Evolutionary conservation across 257 asterid species (phyloP), one percentile per base, ranked within the genome.

Genomic region (Scutellaria galericulata): DNA sequence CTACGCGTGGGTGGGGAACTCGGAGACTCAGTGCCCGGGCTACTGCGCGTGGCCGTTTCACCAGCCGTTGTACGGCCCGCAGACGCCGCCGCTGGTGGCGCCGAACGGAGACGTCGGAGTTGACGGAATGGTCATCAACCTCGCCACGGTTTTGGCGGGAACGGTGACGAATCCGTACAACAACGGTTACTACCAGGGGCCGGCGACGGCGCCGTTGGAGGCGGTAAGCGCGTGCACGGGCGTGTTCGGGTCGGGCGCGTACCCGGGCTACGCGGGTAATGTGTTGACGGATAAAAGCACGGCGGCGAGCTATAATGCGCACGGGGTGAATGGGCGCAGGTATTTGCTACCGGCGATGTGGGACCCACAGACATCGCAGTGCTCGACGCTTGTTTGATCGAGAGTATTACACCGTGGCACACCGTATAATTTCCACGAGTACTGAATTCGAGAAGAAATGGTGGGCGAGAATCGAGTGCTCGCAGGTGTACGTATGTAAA

Each of bases 21-120:
- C 97, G 50, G 96, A 79, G 72, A 79, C 72, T 9, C 90, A 80
- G 82, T 90, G 96, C 40, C 85, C 96, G 0, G 97, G 97, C 0
- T 84, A 86, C 79, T 90, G 96, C 53, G 92, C 96, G 0, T 87
- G 92, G 96, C 96, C 96, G 55, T 90, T 87, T 65, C 88, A 86
- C 70, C 91, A 85, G 77, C 97, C 97, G n/a, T 3, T 80, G 10
- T 88, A 86, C 87, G 95, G 95, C n/a, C 97, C 97, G 5, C 97
- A 90, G 77, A 39, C 83, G 1, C 85, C 90, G 70, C 90, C 97
- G 57, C 73, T 90, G 0, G 74, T 81, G 12, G 83, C 97, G 2
- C 97, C 95, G 0, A 90, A 88, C 86, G 91, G 86, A 1, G 93
- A 88, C 83, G 95, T 90, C 12, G 97, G 93, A 0, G 85, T 77